phyloP scores from a whole-genome alignment of 1,139 yeast species.

The Saccharomyces hybrid region DNA sequence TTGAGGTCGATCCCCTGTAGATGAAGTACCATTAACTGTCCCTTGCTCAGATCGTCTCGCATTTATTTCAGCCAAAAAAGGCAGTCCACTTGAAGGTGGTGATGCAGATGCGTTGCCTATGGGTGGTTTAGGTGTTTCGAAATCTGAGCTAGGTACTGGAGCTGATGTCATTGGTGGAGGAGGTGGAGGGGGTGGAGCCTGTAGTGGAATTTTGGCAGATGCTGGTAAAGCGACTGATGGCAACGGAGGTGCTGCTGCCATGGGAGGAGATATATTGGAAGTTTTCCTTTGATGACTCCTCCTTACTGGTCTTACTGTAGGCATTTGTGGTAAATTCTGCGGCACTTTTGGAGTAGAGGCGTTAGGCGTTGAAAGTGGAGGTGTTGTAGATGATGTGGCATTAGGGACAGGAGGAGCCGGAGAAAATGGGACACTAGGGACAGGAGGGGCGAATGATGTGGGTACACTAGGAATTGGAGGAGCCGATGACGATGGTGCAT shows the following conservation, averaged over 20 bases:
- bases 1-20: not conserved
- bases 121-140: not conserved
- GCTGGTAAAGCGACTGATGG: slow-evolving; percentile 16
- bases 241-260: slow-evolving; percentile 10
- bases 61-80: slow-evolving; percentile 20
- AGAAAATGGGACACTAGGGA: slow-evolving; percentile 5
- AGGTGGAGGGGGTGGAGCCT: slow-evolving; percentile 10
- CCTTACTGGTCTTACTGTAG: slow-evolving; percentile 22
- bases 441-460: slow-evolving; percentile 15
- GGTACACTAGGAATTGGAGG: slow-evolving; percentile 10
- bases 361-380: slow-evolving; percentile 10
- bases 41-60: slow-evolving; percentile 19
- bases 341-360: slow-evolving; percentile 6
- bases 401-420: slow-evolving; percentile 12
- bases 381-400: slow-evolving; percentile 29
- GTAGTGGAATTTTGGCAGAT: slow-evolving; percentile 24
- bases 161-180: not conserved
- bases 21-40: slow-evolving; percentile 5
- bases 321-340: slow-evolving; percentile 8
- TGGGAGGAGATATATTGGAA: slow-evolving; percentile 10
- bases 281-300: slow-evolving; percentile 21
- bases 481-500: slow-evolving; percentile 7
- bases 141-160: slow-evolving; percentile 2
- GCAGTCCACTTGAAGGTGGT: slow-evolving; percentile 11
- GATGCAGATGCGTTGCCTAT: not conserved